Base-by-base conservation (phyloP, 352 stramenopile genomes). In the Pythium brassicae region DNA sequence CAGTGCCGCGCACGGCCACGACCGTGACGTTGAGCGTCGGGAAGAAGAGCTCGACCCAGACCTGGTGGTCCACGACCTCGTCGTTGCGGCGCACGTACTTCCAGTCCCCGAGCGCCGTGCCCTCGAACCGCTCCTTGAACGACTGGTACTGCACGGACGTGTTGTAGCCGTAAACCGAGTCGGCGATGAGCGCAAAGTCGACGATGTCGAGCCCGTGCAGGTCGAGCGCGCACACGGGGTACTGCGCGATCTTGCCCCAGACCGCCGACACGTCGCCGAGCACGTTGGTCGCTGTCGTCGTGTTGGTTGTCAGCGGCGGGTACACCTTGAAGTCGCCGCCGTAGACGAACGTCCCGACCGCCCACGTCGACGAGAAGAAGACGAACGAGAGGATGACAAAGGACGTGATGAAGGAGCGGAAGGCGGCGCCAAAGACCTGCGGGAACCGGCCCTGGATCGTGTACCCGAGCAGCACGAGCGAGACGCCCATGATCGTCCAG, bases 331-430 rank as follows among this genome's bases (percentile, higher is more conserved):
- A 95, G 62, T 92, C 78, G 15, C 79, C 83, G 29, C 83, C 85
- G 47, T 88, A 67, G n/a, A 95, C 81, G 53, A 95, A 95, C 22
- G 83, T 95, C 42, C 85, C 85, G 27, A 95, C 70, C n/a, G 76
- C 81, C 78, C 83, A 95, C 46, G 83, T 87, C 17, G 83, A 92
- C 50, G 85, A 89, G 63, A 95, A 95, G 63, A 95, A 95, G 9
- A 93, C 69, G 49, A 93, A 92, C 37, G 83, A 93, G 9, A 95
- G 45, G 42, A 92, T 64, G 7, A 95, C 81, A 54, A 95, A 93
- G 27, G 74, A 71, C 22, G 79, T 90, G 69, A 95, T 91, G 52
- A 95, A 95, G 17, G 78, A 83, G 59, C 86, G 86, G 71, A 95
- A 95, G 2, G 85, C 85, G 23, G 75, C 64, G n/a, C 85, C 85